Conservation (phyloP, 345 rosid genomes). For the Cardiospermum halicacabum region DNA sequence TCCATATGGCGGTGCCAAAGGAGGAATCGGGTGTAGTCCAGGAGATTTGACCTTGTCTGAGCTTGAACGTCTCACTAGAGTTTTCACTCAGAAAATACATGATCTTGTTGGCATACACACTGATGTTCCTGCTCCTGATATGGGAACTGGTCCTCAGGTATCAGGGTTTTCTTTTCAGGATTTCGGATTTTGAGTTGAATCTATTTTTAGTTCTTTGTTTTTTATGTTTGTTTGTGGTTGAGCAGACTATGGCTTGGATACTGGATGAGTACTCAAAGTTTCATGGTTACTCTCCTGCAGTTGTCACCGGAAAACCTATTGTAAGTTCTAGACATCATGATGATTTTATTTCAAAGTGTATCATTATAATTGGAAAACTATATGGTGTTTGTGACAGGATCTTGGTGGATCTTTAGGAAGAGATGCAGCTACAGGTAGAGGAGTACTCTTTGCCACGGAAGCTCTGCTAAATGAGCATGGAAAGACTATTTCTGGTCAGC, state of each 20-base stretch:
- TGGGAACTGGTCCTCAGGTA: conserved; percentile 99
- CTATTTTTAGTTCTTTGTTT: neutral
- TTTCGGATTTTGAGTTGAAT: neutral
- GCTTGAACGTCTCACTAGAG: conserved; percentile 83
- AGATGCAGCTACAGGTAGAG: conserved; percentile 97
- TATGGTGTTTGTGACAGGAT: conserved; percentile 41
- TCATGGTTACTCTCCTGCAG: conserved; percentile 91
- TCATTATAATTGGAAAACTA: neutral
- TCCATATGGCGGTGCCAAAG: conserved; percentile 98
- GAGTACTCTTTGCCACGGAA: conserved; percentile 89
- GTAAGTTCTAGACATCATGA: conserved; percentile 36
- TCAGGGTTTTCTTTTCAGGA: neutral
- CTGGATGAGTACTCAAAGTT: conserved; percentile 96
- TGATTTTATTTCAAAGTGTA: neutral
- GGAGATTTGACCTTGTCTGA: conserved; percentile 63
- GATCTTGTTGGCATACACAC: conserved; percentile 84
- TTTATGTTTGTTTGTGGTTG: conserved; percentile 11
- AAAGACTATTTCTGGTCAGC: conserved; percentile 65
- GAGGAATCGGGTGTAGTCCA: conserved; percentile 90
- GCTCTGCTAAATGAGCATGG: conserved; percentile 89
- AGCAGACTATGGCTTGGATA: conserved; percentile 98
- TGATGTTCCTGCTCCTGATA: conserved; percentile 98
- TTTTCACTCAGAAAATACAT: conserved; percentile 93
- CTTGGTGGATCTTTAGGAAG: conserved; percentile 97
- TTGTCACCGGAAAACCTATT: conserved; percentile 85